Percentiles rank a stretch among this genome's conserved stretches.
phyloP scores from a whole-genome alignment of 1,284 basidiomycete genomes.

The Boletellus deceptivus region DNA sequence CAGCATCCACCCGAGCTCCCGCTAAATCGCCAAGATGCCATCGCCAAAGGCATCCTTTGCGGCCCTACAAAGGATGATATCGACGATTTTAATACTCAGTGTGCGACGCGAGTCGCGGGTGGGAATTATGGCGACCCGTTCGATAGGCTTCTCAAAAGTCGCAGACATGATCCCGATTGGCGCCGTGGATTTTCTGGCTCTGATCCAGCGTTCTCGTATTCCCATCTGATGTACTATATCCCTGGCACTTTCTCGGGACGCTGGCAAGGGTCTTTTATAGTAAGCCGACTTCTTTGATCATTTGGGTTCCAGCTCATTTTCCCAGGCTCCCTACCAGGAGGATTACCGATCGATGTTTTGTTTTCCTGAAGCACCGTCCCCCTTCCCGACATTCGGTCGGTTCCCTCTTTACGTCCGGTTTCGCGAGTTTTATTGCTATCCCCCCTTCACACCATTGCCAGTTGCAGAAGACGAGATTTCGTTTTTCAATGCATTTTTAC shows the following conservation, averaged over 20 bases:
- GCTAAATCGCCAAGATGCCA: slow-evolving; percentile 23
- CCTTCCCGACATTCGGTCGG: slow-evolving; percentile 35
- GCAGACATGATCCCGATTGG: slow-evolving; percentile 33
- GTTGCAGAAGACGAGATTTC: slow-evolving; percentile 21
- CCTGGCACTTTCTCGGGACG: slow-evolving; percentile 43
- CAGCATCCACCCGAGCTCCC: slow-evolving; percentile 39
- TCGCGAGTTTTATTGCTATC: slow-evolving; percentile 43
- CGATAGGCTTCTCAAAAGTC: slow-evolving; percentile 29
- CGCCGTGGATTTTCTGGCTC: slow-evolving; percentile 22
- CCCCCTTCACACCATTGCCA: slow-evolving; percentile 30
- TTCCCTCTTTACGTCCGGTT: slow-evolving; percentile 46
- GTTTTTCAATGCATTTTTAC: slow-evolving; percentile 46
- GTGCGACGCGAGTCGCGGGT: slow-evolving; percentile 36
- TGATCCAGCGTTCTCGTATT: background rate
- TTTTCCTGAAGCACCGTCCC: slow-evolving; percentile 31
- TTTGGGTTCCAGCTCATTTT: slow-evolving; percentile 10
- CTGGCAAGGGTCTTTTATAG: slow-evolving; percentile 49
- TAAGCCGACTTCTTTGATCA: slow-evolving; percentile 21
- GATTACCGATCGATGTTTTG: slow-evolving; percentile 38
- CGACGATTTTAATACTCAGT: slow-evolving; percentile 40
- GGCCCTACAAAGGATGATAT: slow-evolving; percentile 48
- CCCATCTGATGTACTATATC: slow-evolving; percentile 31
- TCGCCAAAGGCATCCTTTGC: slow-evolving; percentile 21
- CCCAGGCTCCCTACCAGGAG: slow-evolving; percentile 37
- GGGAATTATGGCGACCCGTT: slow-evolving; percentile 20